Conservation (phyloP, 305 asterid genomes). For the Vinca major region DNA sequence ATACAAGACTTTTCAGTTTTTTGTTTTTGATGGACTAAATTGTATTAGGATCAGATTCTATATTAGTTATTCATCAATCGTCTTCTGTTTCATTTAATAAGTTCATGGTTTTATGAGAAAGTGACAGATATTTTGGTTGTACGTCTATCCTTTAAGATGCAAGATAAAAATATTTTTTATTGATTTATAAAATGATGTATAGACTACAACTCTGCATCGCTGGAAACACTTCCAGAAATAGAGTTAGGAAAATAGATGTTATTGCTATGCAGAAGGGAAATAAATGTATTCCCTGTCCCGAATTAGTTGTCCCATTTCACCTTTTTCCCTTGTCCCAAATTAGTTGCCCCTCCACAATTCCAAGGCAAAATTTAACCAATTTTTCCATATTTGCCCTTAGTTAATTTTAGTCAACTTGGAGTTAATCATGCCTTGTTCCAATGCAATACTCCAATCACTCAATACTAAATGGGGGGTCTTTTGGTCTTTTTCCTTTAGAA, state of each 20-base stretch:
- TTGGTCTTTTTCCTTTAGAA: too few species aligned
- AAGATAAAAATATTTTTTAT: not conserved
- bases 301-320: too few species aligned
- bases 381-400: too few species aligned
- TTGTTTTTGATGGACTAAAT: not conserved
- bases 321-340: too few species aligned
- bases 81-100: not conserved
- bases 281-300: not conserved
- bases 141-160: not conserved
- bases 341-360: too few species aligned
- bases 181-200: not conserved
- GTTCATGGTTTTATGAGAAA: not conserved
- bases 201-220: not conserved
- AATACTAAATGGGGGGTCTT: too few species aligned
- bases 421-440: too few species aligned
- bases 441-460: too few species aligned
- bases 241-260: not conserved
- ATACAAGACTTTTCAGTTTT: not conserved
- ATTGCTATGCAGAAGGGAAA: not conserved
- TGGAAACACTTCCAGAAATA: not conserved
- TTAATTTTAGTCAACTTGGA: too few species aligned
- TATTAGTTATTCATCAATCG: not conserved
- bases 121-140: not conserved
- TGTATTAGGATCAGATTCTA: not conserved
- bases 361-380: too few species aligned